These are phyloP conservation scores for Podospora didyma DNA, from an alignment of 495 filamentous ascomycete species.

Conservation along the genomic window DNA sequence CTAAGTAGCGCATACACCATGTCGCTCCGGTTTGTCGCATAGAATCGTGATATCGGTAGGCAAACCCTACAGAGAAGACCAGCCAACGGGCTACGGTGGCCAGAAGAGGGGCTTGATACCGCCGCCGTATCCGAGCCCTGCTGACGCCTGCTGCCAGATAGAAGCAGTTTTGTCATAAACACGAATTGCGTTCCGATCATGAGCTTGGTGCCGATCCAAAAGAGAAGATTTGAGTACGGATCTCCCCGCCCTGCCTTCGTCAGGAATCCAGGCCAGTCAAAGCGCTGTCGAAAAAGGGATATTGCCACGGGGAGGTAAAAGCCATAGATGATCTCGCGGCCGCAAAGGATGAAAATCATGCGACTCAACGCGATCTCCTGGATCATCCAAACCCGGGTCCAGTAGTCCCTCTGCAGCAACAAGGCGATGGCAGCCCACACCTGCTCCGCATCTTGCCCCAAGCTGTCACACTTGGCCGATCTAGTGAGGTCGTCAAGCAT, in stretches of 20 bases:
- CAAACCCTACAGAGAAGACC: not conserved
- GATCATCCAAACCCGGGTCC: not conserved
- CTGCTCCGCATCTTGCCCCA: not conserved
- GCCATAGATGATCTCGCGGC: not conserved
- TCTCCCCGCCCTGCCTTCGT: not conserved
- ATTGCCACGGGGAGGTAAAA: not conserved
- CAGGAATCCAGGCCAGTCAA: not conserved
- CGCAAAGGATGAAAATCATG: not conserved
- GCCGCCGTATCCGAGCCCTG: not conserved
- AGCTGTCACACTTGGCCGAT: not conserved
- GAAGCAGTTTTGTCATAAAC: not conserved
- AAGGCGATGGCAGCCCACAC: not conserved
- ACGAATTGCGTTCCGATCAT: not conserved
- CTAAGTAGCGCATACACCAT: not conserved
- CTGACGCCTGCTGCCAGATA: not conserved
- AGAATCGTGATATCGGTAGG: not conserved
- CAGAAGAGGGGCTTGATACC: not conserved
- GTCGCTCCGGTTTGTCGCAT: not conserved
- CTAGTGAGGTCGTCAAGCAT: not conserved
- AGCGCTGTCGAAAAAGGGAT: not conserved
- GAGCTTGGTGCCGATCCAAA: not conserved
- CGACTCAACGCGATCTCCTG: not conserved
- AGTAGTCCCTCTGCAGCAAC: not conserved
- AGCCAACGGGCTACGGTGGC: not conserved
- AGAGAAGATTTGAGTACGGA: not conserved